Percentiles rank a stretch among this genome's conserved stretches.
Evolutionary conservation across 441 rosid species (phyloP).

Genomic region (Kokia cookei): DNA sequence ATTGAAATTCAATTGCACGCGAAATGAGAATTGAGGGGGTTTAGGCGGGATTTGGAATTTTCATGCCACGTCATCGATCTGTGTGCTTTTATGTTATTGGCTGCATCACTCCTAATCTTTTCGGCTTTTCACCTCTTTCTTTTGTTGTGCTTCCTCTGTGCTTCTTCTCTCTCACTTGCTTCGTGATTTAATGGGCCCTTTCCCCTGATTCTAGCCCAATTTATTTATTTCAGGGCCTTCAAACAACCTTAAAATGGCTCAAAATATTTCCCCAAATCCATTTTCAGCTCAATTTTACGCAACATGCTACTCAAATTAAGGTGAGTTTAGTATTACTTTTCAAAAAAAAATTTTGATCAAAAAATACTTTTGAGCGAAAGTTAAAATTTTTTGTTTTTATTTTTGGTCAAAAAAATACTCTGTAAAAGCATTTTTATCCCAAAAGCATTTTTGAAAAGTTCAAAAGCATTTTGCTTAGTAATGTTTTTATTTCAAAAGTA

Average conservation of each 20-base stretch:
- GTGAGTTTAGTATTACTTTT: accelerated
- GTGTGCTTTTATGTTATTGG: conserved; percentile 6
- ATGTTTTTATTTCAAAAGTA: too few relatives aligned
- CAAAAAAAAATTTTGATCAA: too few relatives aligned
- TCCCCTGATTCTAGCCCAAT: background rate
- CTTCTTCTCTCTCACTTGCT: conserved; percentile 33
- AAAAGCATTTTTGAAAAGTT: too few relatives aligned
- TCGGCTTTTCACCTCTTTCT: conserved; percentile 10
- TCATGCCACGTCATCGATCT: conserved; percentile 62
- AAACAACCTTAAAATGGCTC: too few relatives aligned
- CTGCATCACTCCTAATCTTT: conserved; percentile 21
- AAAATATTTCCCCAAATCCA: too few relatives aligned
- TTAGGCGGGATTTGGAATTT: conserved; percentile 73
- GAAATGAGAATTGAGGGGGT: conserved; percentile 54
- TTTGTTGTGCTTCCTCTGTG: conserved; percentile 46
- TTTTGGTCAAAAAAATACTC: too few relatives aligned
- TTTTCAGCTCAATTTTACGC: too few relatives aligned
- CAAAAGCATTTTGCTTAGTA: too few relatives aligned
- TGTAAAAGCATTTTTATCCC: accelerated
- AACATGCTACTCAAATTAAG: too few relatives aligned
- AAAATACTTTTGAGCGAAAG: too few relatives aligned
- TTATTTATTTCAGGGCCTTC: background rate
- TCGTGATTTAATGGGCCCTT: background rate
- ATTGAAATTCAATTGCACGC: conserved; percentile 83
- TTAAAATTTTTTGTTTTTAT: accelerated